Evolutionary conservation across 768 basidiomycete genomes (phyloP), one percentile per base, ranked within the genome.

Genomic region (Leccinum aurantiacum): DNA sequence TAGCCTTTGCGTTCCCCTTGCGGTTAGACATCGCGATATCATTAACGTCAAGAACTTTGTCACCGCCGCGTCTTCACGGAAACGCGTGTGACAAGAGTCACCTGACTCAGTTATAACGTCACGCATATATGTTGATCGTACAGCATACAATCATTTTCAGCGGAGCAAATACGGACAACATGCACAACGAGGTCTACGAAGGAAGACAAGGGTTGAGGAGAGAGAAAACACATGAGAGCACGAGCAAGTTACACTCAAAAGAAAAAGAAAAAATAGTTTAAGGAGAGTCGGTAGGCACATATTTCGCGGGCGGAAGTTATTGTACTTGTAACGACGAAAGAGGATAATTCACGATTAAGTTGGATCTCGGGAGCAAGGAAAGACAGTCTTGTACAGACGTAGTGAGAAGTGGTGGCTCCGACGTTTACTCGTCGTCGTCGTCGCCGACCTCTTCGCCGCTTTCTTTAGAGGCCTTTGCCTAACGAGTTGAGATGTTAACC

Each of bases 371-470:
- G 24, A 27, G 56, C 27, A 56, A 54, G 44, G 60, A 33, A 38
- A 57, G 63, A 52, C 15, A 14, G 61, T 63, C 60, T 65, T 70
- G 63, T 63, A 56, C 49, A 60, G 52, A 38, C 53, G 38, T 53
- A 46, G 50, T 22, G 37, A 31, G 29, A 54, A 44, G 41, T 44
- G 44, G 9, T 38, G 33, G 57, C 41, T 55, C 44, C 10, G 47
- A 60, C 54, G 67, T 44, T 74, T 69, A 75, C 10, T 81, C 78
- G 1, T 81, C 80, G 47, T 81, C 80, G n/a, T 80, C 80, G 35
- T 74, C 72, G 15, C 10, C 62, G 27, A 8, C 60, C 7, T 68
- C 72, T 22, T 79, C 79, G 29, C 69, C 79, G 13, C 77, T 77
- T 52, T 73, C 75, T 50, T 77, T 77, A 47, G 74, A 73, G 52